Evolutionary conservation across 2,329 filamentous ascomycete genomes (phyloP), one percentile per base, ranked within the genome.

Genomic region (Hymenoscyphus albidus): DNA sequence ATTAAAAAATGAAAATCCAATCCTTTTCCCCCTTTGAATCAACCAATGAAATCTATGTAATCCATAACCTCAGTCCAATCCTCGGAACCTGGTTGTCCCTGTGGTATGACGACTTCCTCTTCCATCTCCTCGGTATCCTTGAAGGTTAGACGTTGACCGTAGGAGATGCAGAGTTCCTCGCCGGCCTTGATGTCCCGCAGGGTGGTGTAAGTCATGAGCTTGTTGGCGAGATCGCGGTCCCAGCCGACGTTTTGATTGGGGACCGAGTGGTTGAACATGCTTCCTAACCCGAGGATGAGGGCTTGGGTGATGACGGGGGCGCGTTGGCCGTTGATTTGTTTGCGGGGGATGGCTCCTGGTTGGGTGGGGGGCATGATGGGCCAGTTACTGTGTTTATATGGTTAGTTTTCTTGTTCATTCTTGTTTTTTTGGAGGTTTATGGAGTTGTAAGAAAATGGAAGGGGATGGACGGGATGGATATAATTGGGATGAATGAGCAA

Each of bases 241-340:
- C 83, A 86, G 2, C 80, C 82, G 3, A 86, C 80, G 70, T 86
- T 86, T 68, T 85, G 83, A 35, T 78, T 68, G 12, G 75, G 69
- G 0, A 73, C 75, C 2, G 82, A 83, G 68, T 51, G 48, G 65
- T 86, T 86, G 76, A 86, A 85, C 81, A 86, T 83, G 62, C 78
- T 81, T 16, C 84, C 84, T 0, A 86, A 75, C 2, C 83, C 83
- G 44, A 85, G 77, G 38, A 85, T 77, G 1, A 86, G 74, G 10
- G 82, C 83, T 74, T 85, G 83, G 0, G 79, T 79, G 40, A 73
- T 78, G 32, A 72, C 72, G 10, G 69, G 72, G 14, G 64, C n/a
- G 64, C 67, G 71, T 38, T 48, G 61, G 6, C 59, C 59, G 42
- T 64, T 69, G 70, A 72, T 58, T 68, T 64, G 58, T 60, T 32